Evolutionary conservation across 495 filamentous ascomycete genomes (phyloP).

Genomic region (Chlorociboria aeruginascens): DNA sequence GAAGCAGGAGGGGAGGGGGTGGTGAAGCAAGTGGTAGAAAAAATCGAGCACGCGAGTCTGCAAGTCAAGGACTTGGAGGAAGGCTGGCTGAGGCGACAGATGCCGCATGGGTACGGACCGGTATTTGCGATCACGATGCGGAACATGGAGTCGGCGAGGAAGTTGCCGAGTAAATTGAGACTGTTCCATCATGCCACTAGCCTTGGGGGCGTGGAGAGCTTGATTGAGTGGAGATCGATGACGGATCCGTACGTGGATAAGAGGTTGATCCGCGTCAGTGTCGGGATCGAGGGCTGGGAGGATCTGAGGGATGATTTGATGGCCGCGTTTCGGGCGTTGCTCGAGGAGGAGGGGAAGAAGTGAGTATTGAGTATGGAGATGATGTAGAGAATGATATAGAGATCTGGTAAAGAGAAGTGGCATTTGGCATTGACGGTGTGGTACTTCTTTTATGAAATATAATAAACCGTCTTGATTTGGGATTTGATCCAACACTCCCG

Average conservation of each 20-base stretch:
- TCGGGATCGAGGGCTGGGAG: slow-evolving; percentile 80
- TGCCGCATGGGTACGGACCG: slow-evolving; percentile 83
- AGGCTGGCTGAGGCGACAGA: slow-evolving; percentile 73
- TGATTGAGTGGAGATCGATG: slow-evolving; percentile 89
- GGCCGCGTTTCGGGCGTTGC: slow-evolving; percentile 50
- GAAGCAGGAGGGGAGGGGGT: slow-evolving; percentile 19
- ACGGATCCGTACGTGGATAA: slow-evolving; percentile 62
- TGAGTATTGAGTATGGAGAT: background rate
- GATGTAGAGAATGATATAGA: too few relatives aligned
- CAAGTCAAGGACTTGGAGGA: slow-evolving; percentile 46
- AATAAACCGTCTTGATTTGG: too few relatives aligned
- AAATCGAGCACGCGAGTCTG: slow-evolving; percentile 64
- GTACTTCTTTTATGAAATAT: too few relatives aligned
- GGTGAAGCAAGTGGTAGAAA: slow-evolving; percentile 39
- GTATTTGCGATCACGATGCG: slow-evolving; percentile 70
- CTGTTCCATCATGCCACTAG: slow-evolving; percentile 94
- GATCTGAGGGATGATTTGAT: slow-evolving; percentile 71
- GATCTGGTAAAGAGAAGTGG: background rate
- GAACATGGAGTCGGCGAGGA: slow-evolving; percentile 44
- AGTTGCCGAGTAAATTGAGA: slow-evolving; percentile 61
- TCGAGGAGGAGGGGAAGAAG: slow-evolving; percentile 20
- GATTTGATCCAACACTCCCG: too few relatives aligned
- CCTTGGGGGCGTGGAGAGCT: slow-evolving; percentile 83
- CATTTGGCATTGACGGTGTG: background rate
- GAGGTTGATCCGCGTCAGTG: slow-evolving; percentile 64